Evolutionary conservation across 768 basidiomycete species (phyloP), one percentile per base, ranked within the genome.

Genomic region (Cystoderma amianthinum): DNA sequence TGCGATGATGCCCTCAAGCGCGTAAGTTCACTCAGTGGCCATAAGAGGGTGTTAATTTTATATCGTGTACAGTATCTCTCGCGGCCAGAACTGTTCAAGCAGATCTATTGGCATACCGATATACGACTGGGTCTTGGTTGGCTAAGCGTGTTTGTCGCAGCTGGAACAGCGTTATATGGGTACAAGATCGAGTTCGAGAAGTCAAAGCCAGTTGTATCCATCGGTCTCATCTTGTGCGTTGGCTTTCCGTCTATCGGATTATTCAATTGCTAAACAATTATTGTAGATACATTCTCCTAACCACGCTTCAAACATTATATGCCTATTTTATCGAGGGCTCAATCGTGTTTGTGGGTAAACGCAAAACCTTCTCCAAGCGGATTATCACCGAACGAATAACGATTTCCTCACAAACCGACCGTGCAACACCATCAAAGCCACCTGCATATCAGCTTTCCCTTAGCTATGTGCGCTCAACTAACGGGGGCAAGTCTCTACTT

Each of bases 361-460:
- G 93, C 48, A 92, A 94, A 63, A 85, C 87, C 12, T 80, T 95
- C 47, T 86, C 87, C 12, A 91, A 89, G 59, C 74, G 89, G 44
- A 95, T 96, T 55, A 82, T 94, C 36, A 91, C 89, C 2, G 93
- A 97, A 57, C 80, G 84, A 48, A 77, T 97, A 62, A 86, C 81
- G 20, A 72, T 94, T 42, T 72, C 78, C 16, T 85, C 91, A 3
- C 70, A 68, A 21, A 85, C 87, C 3, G 50, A 67, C 12, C 82
- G 88, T 22, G 69, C 72, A 18, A 65, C 65, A 15, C 68, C 67
- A 17, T 46, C 63, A 28, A 35, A 55, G 19, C 44, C 51, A 21
- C 85, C 87, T 18, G 69, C 72, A 36, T 93, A 92, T 60, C 61
- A 71, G 12, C 65, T 95, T 48, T 67, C 72, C 32, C 61, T 86